Percentiles rank a stretch among this genome's conserved stretches.
Conservation (phyloP, 192 early-diverging fungal genomes). For the Allomyces macrogynus region DNA sequence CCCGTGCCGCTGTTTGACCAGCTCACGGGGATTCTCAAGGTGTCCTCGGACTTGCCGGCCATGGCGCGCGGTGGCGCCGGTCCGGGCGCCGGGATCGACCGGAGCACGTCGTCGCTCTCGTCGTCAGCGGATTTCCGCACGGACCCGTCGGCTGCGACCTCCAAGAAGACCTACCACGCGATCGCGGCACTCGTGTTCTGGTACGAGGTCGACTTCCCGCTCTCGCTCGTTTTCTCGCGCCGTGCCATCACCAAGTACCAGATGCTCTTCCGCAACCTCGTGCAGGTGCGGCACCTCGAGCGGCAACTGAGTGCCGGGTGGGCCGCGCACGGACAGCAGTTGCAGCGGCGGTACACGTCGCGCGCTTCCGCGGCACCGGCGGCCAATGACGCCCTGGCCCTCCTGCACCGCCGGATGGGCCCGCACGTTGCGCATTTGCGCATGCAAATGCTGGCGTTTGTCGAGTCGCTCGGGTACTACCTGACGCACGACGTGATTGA, state of each 20-base stretch:
- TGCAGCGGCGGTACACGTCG: background rate
- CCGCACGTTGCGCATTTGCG: conserved; percentile 34
- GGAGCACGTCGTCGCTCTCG: background rate
- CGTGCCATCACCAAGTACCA: conserved; percentile 77
- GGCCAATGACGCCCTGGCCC: background rate
- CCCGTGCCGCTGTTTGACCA: conserved; percentile 41
- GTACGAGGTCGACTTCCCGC: conserved; percentile 70
- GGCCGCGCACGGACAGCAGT: conserved; percentile 38
- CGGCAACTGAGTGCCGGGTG: conserved; percentile 55
- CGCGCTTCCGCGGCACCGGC: background rate
- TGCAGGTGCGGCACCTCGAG: conserved; percentile 77
- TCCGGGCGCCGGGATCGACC: no score
- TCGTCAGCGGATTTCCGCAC: background rate
- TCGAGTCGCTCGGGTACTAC: conserved; percentile 82
- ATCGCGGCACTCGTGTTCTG: conserved; percentile 62
- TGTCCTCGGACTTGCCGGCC: conserved; percentile 30
- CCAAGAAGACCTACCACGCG: conserved; percentile 18
- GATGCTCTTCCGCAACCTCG: conserved; percentile 65
- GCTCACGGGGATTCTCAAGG: conserved; percentile 45
- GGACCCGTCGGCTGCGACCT: background rate
- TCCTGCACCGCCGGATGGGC: conserved; percentile 11
- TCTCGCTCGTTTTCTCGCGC: conserved; percentile 68
- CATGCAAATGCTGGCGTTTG: conserved; percentile 67
- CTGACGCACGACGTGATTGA: conserved; percentile 82
- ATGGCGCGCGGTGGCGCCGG: conserved; percentile 1